Percentiles rank a stretch among this genome's conserved stretches.
Evolutionary conservation across 2,329 filamentous ascomycete species (phyloP).

Genomic region (Chrysoporthe deuterocubensis): DNA sequence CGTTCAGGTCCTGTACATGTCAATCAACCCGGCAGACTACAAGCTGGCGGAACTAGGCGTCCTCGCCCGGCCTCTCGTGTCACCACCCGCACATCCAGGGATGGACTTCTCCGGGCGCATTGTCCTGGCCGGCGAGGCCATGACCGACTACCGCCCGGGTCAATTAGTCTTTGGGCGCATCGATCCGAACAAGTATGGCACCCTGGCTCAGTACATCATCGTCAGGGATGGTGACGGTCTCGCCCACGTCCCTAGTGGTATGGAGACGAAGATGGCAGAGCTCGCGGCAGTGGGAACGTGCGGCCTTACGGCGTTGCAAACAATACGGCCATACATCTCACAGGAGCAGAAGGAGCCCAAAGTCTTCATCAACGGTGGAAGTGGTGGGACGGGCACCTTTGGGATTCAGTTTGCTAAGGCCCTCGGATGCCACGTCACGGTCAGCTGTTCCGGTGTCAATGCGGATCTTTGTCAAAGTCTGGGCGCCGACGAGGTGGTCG

Average conservation of each 20-base stretch:
- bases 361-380: conserved; percentile 68
- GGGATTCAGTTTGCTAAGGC: conserved; percentile 67
- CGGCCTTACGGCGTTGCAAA: conserved; percentile 52
- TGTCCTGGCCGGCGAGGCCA: conserved; percentile 38
- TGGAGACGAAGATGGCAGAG: conserved; percentile 41
- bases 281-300: conserved; percentile 50
- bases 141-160: conserved; percentile 41
- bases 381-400: conserved; percentile 63
- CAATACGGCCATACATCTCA: conserved; percentile 48
- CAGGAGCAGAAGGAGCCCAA: conserved; percentile 43
- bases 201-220: conserved; percentile 42
- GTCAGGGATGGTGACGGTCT: conserved; percentile 39
- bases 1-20: conserved; percentile 55
- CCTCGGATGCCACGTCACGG: conserved; percentile 61
- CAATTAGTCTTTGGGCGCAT: conserved; percentile 51
- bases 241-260: conserved; percentile 44
- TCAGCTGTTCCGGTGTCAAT: conserved; percentile 62
- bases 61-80: conserved; percentile 43
- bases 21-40: conserved; percentile 68
- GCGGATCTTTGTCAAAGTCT: conserved; percentile 58
- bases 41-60: conserved; percentile 59
- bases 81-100: conserved; percentile 50
- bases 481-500: conserved; percentile 67
- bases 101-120: conserved; percentile 55
- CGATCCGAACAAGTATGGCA: conserved; percentile 39